A percentile compares a stretch with the other conserved stretches of the same genome.
Conservation (phyloP, 495 filamentous ascomycete genomes). For the Xylaria sp. region DNA sequence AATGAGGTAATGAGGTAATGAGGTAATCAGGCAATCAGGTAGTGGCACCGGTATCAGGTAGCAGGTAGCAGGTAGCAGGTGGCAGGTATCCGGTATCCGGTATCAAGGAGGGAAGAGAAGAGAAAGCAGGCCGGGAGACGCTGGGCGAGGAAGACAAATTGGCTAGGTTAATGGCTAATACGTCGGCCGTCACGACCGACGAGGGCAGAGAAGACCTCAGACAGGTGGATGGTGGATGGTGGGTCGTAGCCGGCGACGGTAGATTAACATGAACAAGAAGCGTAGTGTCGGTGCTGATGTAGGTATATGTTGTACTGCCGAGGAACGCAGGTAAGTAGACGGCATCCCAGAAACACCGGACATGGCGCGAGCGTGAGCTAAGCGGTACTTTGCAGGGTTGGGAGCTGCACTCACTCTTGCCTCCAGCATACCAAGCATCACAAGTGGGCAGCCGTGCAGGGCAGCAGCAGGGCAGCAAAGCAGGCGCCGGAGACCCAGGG, state of each 20-base stretch:
- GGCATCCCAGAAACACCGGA: constrained; percentile 2
- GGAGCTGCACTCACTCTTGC: constrained; percentile 13
- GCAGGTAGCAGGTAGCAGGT: neutral
- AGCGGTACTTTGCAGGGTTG: constrained; percentile 8
- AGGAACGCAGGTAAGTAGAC: constrained; percentile 5
- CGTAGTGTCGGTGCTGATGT: constrained; percentile 16
- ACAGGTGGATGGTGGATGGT: neutral
- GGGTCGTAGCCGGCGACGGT: constrained; percentile 28
- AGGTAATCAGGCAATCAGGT: constrained; percentile 2
- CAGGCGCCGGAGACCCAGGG: constrained; percentile 7
- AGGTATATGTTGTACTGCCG: neutral
- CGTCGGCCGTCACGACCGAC: constrained; percentile 21
- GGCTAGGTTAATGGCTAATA: constrained; percentile 20
- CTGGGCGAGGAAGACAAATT: constrained; percentile 4
- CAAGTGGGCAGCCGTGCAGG: constrained; percentile 15
- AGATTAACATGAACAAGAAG: constrained; percentile 14
- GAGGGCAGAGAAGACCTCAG: constrained; percentile 24
- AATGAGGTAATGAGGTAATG: neutral
- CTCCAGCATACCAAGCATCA: constrained; percentile 13
- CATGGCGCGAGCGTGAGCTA: constrained; percentile 18
- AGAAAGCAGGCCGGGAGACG: constrained; percentile 3
- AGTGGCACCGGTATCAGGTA: neutral
- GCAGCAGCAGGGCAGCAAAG: constrained; percentile 15
- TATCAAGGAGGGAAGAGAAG: neutral
- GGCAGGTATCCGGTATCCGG: neutral